Evolutionary conservation across 371 early-diverging fungal genomes (phyloP).

Genomic region (Mortierella sp.): DNA sequence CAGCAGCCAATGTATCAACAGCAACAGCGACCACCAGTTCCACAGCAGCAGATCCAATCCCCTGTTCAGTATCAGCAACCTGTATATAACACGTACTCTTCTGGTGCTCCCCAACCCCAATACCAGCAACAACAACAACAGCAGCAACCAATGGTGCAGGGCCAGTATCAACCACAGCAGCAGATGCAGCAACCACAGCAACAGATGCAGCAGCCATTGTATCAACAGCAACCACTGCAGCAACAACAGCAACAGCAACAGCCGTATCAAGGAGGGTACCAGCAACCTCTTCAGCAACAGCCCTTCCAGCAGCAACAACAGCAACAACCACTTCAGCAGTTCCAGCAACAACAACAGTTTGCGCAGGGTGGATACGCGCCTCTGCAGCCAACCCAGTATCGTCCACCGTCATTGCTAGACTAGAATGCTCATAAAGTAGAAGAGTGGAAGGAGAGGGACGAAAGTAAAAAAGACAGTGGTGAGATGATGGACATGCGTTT

Average conservation of each 20-base stretch:
- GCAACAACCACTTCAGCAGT: constrained; percentile 29
- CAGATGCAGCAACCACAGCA: constrained; percentile 21
- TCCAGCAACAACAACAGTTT: constrained; percentile 31
- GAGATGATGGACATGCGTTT: no score
- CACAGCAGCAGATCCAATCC: not conserved
- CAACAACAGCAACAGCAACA: constrained; percentile 19
- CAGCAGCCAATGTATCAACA: constrained; percentile 35
- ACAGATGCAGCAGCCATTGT: constrained; percentile 16
- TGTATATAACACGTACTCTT: no score
- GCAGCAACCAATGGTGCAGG: no score
- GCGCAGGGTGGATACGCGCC: constrained; percentile 29
- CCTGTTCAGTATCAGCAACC: constrained; percentile 7
- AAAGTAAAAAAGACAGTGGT: not conserved
- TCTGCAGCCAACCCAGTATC: constrained; percentile 26
- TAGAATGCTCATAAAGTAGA: constrained; percentile 12
- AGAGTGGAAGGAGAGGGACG: not conserved
- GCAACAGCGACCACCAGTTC: constrained; percentile 21
- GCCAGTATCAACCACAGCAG: constrained; percentile 15
- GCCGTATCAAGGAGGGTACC: constrained; percentile 12
- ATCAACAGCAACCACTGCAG: constrained; percentile 28
- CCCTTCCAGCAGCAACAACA: constrained; percentile 26
- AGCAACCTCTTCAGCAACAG: constrained; percentile 19
- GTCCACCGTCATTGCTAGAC: constrained; percentile 40
- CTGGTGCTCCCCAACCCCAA: not conserved
- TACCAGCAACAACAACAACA: constrained; percentile 26